Evolutionary conservation across 441 rosid genomes (phyloP).

Genomic region (Dalechampia spathulata): DNA sequence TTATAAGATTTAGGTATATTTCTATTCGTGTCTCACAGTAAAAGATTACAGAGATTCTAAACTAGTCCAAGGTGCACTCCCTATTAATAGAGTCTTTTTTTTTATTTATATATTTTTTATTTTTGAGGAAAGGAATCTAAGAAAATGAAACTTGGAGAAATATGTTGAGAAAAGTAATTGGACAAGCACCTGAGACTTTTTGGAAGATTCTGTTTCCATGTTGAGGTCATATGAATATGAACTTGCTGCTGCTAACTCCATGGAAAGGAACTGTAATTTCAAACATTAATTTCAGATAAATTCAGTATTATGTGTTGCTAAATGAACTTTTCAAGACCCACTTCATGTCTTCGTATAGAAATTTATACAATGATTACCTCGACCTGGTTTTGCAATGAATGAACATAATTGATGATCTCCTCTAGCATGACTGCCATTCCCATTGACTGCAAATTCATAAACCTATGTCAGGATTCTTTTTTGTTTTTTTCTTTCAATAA

Average conservation of each 20-base stretch:
- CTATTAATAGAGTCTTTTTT: no score
- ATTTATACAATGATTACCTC: no score
- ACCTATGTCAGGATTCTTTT: constrained; percentile 3
- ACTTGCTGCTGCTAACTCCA: constrained; percentile 60
- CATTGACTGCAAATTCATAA: constrained; percentile 40
- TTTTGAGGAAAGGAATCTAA: neutral
- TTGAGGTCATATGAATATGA: constrained; percentile 20
- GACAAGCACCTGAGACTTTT: constrained; percentile 26
- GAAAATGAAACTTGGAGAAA: neutral
- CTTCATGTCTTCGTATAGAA: no score
- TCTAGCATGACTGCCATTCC: constrained; percentile 67
- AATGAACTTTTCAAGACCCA: no score
- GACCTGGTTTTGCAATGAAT: constrained; percentile 58
- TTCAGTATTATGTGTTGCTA: constrained; percentile 1
- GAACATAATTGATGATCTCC: constrained; percentile 58
- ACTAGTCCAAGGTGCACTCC: no score
- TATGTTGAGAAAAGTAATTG: neutral
- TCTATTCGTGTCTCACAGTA: no score
- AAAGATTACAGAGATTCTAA: no score
- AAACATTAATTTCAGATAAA: neutral
- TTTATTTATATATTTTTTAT: neutral
- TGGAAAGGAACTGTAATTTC: constrained; percentile 51
- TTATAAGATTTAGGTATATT: no score
- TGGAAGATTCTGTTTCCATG: constrained; percentile 18
- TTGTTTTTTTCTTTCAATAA: no score